Evolutionary conservation across 441 rosid species (phyloP), one percentile per base, ranked within the genome.

Genomic region (Heliophila coronopifolia): DNA sequence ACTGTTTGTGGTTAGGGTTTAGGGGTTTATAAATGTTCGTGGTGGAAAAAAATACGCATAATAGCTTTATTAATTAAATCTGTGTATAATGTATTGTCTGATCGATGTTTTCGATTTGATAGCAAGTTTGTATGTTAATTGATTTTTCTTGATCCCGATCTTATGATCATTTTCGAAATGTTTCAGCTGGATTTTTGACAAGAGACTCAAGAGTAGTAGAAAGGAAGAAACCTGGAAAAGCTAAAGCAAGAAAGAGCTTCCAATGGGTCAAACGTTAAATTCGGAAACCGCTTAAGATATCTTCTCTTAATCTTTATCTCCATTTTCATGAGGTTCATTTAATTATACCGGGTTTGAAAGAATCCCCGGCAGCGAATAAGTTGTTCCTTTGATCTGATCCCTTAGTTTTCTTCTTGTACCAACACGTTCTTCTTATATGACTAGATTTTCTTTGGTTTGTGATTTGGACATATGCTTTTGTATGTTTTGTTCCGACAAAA

Each of bases 191-290:
- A 9, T 90, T 82, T 68, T 75, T 91, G 80, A 86, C 96, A 4
- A 87, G 98, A 73, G 98, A 91, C 66, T 58, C 96, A 0, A 73
- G 96, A 38, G 91, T 76, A 75, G 98, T 91, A 48, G 98, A 91
- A 76, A 84, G 98, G 77, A 91, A 91, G 61, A 87, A 91, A 66
- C 96, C 96, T 3, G 98, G 96, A 45, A 86, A 78, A 66, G 95
- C 96, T 1, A 91, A 87, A 72, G 98, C 98, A 36, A 91, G 95
- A 65, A 87, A 91, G 80, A 84, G 98, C 75, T 91, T 79, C 73
- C 93, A 84, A 67, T 87, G 93, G 96, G 91, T 79, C 70, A 81
- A 91, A 67, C 96, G 96, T 68, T 87, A 74, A 77, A 58, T 66
- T n/a, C 3, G 16, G 9, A 25, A 17, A 27, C 8, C n/a, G 23